Base-by-base conservation (phyloP, 345 rosid species). In the Pistacia atlantica region DNA sequence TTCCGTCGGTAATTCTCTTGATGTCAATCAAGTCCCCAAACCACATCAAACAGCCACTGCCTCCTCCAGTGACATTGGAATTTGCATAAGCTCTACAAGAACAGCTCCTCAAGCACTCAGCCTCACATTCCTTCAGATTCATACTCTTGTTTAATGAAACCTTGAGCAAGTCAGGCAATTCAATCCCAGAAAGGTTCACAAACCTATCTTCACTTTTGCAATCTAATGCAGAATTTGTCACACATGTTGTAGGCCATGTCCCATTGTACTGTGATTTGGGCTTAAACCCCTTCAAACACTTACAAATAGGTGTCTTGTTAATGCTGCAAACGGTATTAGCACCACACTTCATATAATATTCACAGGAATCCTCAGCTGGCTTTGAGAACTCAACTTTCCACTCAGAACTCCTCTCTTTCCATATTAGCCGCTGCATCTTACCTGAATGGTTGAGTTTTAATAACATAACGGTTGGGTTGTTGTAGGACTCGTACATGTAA, bases 1-100 rank as follows among this genome's bases (percentile, higher is more conserved):
- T 80, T 35, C 74, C 82, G 1, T 1, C 17, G 49, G 5, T 16
- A 22, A 17, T 9, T 22, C 52, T 28, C 52, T 64, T 79, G 6
- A 79, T 55, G 33, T 84, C 81, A 5, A 77, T n/a, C 42, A 87
- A 22, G 13, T 84, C 80, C 5, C 65, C 69, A 20, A 75, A 79
- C 83, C 86, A 79, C 72, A 75, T 67, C 28, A 77, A 35, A 31
- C 90, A 84, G 22, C 85, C 81, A 5, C 31, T 56, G 11, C 86
- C 86, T 65, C 70, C 77, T 7, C 16, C 60, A 3, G 68, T 75
- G 14, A 76, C n/a, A 37, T 80, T 73, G 13, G 64, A n/a, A 69
- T 59, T 59, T 3, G 83, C 69, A 61, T 67, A 86, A 25, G 84
- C 86, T 0, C 66, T 70, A 48, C 83, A 82, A 22, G 82, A 71